Conservation (phyloP, 805 yeast genomes). For the Starmerella gropengiesseri region DNA sequence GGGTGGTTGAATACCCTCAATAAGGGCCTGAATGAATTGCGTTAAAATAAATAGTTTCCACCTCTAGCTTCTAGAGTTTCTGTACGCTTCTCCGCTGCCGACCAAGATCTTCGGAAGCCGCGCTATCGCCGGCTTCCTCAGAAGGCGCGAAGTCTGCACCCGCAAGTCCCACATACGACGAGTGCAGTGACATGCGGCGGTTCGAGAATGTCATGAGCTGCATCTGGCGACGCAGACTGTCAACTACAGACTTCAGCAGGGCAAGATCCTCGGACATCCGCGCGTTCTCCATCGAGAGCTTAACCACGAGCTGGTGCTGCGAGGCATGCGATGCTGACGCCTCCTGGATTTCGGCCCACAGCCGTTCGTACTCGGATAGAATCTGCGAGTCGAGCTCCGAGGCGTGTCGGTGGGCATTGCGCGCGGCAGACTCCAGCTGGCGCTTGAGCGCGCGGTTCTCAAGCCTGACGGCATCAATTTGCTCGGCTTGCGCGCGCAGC, state of each 20-base stretch:
- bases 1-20: neutral
- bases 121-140: neutral
- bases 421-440: conserved; percentile 23
- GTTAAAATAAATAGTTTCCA: neutral
- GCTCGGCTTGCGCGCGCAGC: conserved; percentile 24
- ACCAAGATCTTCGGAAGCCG: neutral
- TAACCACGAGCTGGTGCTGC: conserved; percentile 28
- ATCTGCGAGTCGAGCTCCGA: conserved; percentile 25
- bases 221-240: conserved; percentile 31
- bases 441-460: conserved; percentile 28
- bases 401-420: conserved; percentile 19
- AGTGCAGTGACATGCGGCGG: conserved; percentile 14
- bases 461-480: conserved; percentile 26
- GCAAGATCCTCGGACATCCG: conserved; percentile 29
- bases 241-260: conserved; percentile 26
- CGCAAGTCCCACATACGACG: neutral
- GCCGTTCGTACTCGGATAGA: conserved; percentile 29
- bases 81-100: conserved; percentile 8
- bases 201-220: conserved; percentile 24
- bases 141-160: neutral
- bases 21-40: neutral
- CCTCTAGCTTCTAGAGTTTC: conserved; percentile 3
- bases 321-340: conserved; percentile 27
- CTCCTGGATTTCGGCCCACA: conserved; percentile 29
- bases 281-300: conserved; percentile 29